Percentiles rank a stretch among this genome's conserved stretches.
phyloP scores from a whole-genome alignment of 2,329 filamentous ascomycete species.

The Macrophomina pseudophaseolina region DNA sequence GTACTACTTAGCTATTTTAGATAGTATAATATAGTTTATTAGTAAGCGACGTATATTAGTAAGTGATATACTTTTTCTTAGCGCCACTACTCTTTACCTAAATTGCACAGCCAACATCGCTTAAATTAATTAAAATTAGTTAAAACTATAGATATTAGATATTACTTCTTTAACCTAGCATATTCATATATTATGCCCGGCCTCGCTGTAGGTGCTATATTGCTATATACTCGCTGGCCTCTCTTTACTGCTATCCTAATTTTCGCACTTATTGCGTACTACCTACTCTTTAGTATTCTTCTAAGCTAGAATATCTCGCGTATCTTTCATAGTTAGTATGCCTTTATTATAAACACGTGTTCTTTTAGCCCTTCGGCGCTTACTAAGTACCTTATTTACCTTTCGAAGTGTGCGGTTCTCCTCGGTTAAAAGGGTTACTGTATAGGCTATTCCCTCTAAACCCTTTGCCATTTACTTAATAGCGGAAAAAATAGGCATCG shows the following conservation, averaged over 20 bases:
- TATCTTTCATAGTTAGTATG: constrained; percentile 9
- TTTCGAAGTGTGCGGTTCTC: constrained; percentile 9
- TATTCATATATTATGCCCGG: constrained; percentile 21
- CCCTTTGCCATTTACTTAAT: constrained; percentile 14
- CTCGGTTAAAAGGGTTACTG: not conserved
- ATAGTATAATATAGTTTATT: not conserved
- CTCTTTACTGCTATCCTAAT: not conserved
- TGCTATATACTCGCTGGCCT: not conserved
- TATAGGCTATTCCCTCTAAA: not conserved
- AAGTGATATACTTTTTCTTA: not conserved
- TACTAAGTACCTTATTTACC: constrained; percentile 23
- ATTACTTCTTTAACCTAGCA: constrained; percentile 16
- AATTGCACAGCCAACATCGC: not conserved
- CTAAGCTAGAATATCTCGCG: constrained; percentile 6
- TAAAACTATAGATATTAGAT: not conserved
- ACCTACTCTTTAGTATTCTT: not conserved
- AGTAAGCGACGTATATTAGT: constrained; percentile 6
- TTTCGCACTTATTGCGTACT: not conserved
- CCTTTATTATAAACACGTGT: constrained; percentile 13
- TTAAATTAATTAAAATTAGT: not conserved
- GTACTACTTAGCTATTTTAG: too few relatives aligned
- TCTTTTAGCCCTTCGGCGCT: constrained; percentile 27
- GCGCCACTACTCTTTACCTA: not conserved
- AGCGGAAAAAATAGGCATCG: constrained; percentile 17
- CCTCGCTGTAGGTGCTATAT: constrained; percentile 18